phyloP scores from a whole-genome alignment of 306 rosid genomes.

The Acacia confusa region DNA sequence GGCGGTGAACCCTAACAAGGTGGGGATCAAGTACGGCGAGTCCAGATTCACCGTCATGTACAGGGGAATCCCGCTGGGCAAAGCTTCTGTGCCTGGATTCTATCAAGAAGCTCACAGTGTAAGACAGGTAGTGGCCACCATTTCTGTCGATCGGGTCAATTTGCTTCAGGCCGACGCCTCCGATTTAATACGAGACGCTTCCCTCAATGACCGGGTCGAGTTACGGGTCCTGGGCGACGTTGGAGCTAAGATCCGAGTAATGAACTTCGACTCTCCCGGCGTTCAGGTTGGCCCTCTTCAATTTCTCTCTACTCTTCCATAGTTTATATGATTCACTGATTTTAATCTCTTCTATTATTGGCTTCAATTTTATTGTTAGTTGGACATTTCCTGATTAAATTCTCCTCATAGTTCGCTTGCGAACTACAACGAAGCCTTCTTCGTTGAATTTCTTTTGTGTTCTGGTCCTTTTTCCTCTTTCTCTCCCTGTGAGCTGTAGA shows the following conservation, averaged over 20 bases:
- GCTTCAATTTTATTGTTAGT: background rate
- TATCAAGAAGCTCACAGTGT: constrained; percentile 77
- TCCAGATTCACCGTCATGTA: constrained; percentile 94
- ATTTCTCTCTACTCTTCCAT: background rate
- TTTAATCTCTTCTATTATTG: background rate
- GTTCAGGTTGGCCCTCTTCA: constrained; percentile 58
- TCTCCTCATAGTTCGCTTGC: background rate
- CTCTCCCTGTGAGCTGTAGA: background rate
- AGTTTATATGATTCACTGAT: background rate
- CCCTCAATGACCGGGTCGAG: constrained; percentile 82
- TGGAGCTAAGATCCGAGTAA: constrained; percentile 95
- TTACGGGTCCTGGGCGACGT: constrained; percentile 83
- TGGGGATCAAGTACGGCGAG: constrained; percentile 92
- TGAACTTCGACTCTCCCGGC: constrained; percentile 80
- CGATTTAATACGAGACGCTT: constrained; percentile 76
- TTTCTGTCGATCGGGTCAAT: constrained; percentile 77
- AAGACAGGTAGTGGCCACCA: constrained; percentile 66
- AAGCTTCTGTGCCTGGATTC: constrained; percentile 83
- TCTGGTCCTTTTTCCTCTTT: background rate
- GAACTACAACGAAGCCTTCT: background rate
- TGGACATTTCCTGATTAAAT: background rate
- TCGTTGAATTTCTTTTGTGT: background rate
- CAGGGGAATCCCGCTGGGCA: constrained; percentile 86
- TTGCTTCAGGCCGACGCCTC: constrained; percentile 85
- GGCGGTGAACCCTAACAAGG: constrained; percentile 88